Base-by-base conservation (phyloP, 2,329 filamentous ascomycete species). In the Fusarium sp. region DNA sequence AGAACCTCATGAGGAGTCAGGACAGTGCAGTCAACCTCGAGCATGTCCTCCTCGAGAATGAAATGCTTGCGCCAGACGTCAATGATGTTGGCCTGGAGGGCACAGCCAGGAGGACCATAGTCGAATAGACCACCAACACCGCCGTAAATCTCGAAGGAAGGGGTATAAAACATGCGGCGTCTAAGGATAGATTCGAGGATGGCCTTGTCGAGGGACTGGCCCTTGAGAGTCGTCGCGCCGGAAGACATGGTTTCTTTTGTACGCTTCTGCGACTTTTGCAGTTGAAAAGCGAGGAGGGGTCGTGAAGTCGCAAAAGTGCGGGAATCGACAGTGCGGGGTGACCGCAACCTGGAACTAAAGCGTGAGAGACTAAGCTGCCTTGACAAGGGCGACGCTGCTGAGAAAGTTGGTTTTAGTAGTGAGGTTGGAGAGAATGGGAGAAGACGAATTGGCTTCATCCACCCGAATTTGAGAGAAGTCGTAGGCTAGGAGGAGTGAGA, bases 51-150 rank as follows among this genome's bases (percentile, higher is more conserved):
- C 81, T 93, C 90, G 56, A 96, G 75, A 62, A 97, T 88, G 75
- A 97, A 97, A 80, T 97, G 93, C 78, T 96, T 96, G 76, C 92
- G 86, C 93, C 93, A 97, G 65, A 88, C 75, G 75, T 96, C 92
- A 75, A 97, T 83, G 70, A 97, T 90, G 79, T 95, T 94, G 72
- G 91, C 88, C 78, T 96, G 91, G 58, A 97, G 85, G 44, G 91
- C 86, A 78, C 91, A 93, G 66, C 93, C 92, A 29, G 93, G 91
- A 28, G 93, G 93, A 68, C 93, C 93, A 79, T 96, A 97, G 79
- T 97, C 93, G 81, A 92, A 97, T 56, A 97, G 89, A 72, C 93
- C 93, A 68, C 88, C 89, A 56, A 95, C 90, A 73, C 92, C 92
- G 69, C 91, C 91, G 75, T 98, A 98, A 72, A 96, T 94, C 79